A percentile compares a stretch with the other conserved stretches of the same genome.
phyloP scores from a whole-genome alignment of 331 rosid genomes.

The Quercus tomentella region DNA sequence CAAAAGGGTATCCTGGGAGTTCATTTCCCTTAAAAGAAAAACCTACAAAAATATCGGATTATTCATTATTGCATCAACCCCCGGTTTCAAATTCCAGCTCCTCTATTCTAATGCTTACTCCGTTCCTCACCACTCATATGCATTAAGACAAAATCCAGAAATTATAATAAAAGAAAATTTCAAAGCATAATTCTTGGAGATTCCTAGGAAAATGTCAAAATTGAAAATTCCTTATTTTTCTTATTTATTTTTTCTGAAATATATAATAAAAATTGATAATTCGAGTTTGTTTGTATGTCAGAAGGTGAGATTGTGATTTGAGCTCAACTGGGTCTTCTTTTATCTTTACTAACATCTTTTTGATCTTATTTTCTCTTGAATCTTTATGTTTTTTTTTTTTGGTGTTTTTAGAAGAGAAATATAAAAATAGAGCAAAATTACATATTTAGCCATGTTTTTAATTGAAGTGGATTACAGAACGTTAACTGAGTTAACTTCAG shows the following conservation, averaged over 20 bases:
- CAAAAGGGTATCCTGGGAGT: not conserved
- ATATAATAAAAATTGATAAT: not conserved
- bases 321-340: not conserved
- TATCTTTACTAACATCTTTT: not conserved
- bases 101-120: not conserved
- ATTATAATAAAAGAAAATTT: not conserved
- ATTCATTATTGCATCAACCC: not conserved
- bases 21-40: not conserved
- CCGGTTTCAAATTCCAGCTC: not conserved
- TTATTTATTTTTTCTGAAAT: not conserved
- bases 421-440: too few species aligned
- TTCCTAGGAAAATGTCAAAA: not conserved
- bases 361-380: too few species aligned
- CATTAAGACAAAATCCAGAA: not conserved
- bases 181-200: constrained; percentile 15
- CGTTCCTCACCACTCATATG: not conserved
- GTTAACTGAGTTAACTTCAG: fast-evolving
- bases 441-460: too few species aligned
- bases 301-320: not conserved
- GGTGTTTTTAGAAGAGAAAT: too few species aligned
- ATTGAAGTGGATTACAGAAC: too few species aligned
- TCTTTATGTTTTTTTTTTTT: too few species aligned
- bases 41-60: not conserved
- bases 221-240: not conserved
- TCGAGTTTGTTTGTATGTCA: not conserved